Conservation (phyloP, 768 basidiomycete genomes). For the Russula dissimulans region DNA sequence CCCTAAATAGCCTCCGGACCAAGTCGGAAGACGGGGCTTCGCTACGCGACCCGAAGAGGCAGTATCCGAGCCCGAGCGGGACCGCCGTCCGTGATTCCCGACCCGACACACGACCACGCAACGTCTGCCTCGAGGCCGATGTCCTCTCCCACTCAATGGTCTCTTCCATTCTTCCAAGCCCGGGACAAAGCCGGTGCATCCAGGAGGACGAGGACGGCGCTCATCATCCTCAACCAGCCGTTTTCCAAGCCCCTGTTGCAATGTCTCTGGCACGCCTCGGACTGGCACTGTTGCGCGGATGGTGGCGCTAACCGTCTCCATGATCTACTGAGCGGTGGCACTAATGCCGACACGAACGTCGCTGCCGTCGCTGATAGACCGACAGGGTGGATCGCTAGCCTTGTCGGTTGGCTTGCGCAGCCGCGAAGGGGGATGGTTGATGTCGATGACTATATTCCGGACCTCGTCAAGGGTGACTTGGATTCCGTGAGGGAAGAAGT, state of each 20-base stretch:
- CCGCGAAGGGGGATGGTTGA: slow-evolving; percentile 27
- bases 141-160: slow-evolving; percentile 5
- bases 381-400: background rate
- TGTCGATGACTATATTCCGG: slow-evolving; percentile 55
- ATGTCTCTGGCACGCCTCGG: slow-evolving; percentile 37
- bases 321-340: slow-evolving; percentile 33
- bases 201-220: slow-evolving; percentile 29
- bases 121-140: background rate
- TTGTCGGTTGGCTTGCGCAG: background rate
- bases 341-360: background rate
- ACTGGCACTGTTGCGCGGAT: slow-evolving; percentile 42
- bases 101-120: too few relatives aligned
- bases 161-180: slow-evolving; percentile 10
- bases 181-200: background rate
- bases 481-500: slow-evolving; percentile 83
- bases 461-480: slow-evolving; percentile 88
- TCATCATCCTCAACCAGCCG: slow-evolving; percentile 89
- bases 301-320: slow-evolving; percentile 57
- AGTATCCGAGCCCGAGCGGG: too few relatives aligned
- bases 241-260: slow-evolving; percentile 56
- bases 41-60: too few relatives aligned
- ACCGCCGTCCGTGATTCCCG: too few relatives aligned
- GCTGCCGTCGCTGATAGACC: background rate
- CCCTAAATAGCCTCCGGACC: too few relatives aligned
- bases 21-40: too few relatives aligned